Conservation (phyloP, 805 yeast species). For the Debaryomyces maramus region DNA sequence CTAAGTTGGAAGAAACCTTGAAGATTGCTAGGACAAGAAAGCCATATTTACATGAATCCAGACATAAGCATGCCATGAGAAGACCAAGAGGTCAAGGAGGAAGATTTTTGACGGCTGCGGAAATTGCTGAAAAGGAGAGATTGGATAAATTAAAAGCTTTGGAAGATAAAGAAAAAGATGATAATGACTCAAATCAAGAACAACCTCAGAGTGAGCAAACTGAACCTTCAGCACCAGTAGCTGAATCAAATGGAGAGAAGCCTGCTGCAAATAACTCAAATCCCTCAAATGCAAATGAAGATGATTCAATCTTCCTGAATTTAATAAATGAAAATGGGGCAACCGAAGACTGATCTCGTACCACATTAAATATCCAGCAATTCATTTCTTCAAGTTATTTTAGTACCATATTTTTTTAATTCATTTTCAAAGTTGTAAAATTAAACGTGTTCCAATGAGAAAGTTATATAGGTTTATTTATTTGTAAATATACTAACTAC, state of each 20-base stretch:
- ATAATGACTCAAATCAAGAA: neutral
- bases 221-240: neutral
- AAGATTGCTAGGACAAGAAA: slow-evolving; percentile 86
- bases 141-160: slow-evolving; percentile 38
- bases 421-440: too few relatives aligned
- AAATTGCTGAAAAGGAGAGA: slow-evolving; percentile 46
- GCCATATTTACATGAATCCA: slow-evolving; percentile 92
- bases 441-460: too few relatives aligned
- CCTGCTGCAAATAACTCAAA: neutral
- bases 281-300: slow-evolving; percentile 7
- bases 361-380: neutral
- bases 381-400: neutral
- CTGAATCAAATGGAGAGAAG: neutral
- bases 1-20: slow-evolving; percentile 84
- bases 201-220: neutral
- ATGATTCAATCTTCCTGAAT: slow-evolving; percentile 19
- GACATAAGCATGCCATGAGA: slow-evolving; percentile 99
- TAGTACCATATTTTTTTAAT: neutral
- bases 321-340: slow-evolving; percentile 13
- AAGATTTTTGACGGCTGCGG: slow-evolving; percentile 90
- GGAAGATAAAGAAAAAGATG: slow-evolving; percentile 22
- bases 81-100: slow-evolving; percentile 99
- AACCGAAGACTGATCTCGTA: slow-evolving; percentile 1
- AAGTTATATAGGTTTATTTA: neutral
- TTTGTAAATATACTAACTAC: neutral